Base-by-base conservation (phyloP, 805 yeast genomes). In the Saccharomycopsis lassenensis region DNA sequence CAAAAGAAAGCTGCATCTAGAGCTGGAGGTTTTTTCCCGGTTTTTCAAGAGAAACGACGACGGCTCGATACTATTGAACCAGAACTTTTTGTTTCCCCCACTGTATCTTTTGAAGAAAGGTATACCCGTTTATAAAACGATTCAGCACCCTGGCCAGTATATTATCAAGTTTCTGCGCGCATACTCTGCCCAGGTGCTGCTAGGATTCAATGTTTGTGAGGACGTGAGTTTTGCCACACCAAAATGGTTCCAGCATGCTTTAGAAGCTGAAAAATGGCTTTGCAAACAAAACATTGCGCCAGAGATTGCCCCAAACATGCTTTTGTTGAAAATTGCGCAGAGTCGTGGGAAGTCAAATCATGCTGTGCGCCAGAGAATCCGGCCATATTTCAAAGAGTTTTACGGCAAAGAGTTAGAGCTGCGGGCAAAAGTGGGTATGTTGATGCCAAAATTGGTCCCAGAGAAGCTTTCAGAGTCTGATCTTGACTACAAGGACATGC, bases 121-220 rank as follows among this genome's bases (percentile, higher is more conserved):
- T 0, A 74, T 79, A 14, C 56, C 50, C 4, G 67, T 61, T 18
- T 56, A 61, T 29, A 63, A 67, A 4, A 56, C 69, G 0, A 50
- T 63, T n/a, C 87, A 79, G 50, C 61, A 59, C 25, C 74, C 77
- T 0, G 82, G 83, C 1, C 81, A 79, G 24, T 62, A 65, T 37
- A 55, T 80, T 4, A 57, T 77, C 40, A 73, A 67, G 38, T 74
- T 57, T 44, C 85, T 87, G 0, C 61, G 63, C 37, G 49, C 70
- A 1, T 77, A 71, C 48, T 58, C 77, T 1, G 52, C 73, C 10
- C 56, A 52, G 4, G 49, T 76, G 3, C 71, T 77, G 0, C 51
- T 71, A 11, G 86, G 85, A 0, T 62, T 72, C 34, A 64, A 65
- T 28, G 52, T 77, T 4, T 65, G 69, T 35, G 82, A 79, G 52